A percentile compares a stretch with the other conserved stretches of the same genome.
Evolutionary conservation across 306 rosid species (phyloP).

Genomic region (Carpinus fangiana): DNA sequence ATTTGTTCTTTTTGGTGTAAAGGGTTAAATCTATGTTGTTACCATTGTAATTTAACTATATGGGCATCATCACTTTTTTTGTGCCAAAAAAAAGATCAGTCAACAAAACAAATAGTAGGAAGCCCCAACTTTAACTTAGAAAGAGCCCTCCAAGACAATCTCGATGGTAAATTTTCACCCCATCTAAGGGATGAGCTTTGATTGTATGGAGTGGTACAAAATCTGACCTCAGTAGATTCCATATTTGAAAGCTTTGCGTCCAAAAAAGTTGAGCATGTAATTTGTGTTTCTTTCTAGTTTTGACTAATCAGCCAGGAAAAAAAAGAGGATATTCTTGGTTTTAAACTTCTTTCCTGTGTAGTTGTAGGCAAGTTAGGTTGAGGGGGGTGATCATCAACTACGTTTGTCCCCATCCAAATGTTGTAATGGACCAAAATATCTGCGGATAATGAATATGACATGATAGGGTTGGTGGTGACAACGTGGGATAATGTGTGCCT

Average conservation of each 20-base stretch:
- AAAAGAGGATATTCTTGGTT: neutral
- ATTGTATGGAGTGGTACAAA: too few relatives aligned
- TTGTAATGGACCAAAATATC: slow-evolving; percentile 17
- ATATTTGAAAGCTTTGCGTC: neutral
- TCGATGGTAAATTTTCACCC: too few relatives aligned
- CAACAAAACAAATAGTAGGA: too few relatives aligned
- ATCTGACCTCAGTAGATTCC: neutral
- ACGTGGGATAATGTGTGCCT: slow-evolving; percentile 24
- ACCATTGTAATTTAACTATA: too few relatives aligned
- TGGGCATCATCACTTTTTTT: too few relatives aligned
- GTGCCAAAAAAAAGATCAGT: too few relatives aligned
- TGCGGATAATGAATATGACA: slow-evolving; percentile 34
- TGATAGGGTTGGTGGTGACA: slow-evolving; percentile 18
- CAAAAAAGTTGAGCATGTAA: neutral
- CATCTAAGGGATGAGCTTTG: too few relatives aligned
- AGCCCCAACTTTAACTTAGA: too few relatives aligned
- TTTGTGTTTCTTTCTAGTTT: neutral
- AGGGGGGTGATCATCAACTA: neutral
- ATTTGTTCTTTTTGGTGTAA: neutral
- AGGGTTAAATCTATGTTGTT: neutral
- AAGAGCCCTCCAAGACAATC: too few relatives aligned
- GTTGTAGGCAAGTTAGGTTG: neutral
- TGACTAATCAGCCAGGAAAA: neutral
- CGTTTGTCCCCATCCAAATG: neutral
- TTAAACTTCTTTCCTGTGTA: neutral